Conservation (phyloP, 164 flowering plant genomes). For the Macadamia tetraphylla region DNA sequence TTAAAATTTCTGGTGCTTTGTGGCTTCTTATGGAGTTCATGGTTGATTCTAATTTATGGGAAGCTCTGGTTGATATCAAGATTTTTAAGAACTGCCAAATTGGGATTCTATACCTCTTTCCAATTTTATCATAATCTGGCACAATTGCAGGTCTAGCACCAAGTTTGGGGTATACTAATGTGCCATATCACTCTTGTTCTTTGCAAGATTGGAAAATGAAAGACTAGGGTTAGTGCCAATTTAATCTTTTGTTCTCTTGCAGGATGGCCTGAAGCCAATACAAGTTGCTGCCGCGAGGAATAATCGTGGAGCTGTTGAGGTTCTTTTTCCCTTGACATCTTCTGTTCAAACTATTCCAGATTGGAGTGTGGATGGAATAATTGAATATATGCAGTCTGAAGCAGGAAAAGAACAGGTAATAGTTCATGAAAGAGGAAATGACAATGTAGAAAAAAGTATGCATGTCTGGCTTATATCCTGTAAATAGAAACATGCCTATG, state of each 20-base stretch:
- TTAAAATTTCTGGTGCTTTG: too few species aligned
- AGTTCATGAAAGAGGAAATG: neutral
- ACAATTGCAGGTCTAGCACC: too few species aligned
- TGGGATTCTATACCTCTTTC: too few species aligned
- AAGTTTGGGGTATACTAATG: too few species aligned
- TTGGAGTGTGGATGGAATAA: constrained; percentile 84
- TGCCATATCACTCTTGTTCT: too few species aligned
- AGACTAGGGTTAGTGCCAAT: neutral
- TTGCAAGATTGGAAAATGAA: too few species aligned
- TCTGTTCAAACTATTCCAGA: constrained; percentile 34
- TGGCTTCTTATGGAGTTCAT: too few species aligned
- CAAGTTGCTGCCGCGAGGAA: constrained; percentile 84
- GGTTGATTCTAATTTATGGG: too few species aligned
- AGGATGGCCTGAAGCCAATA: constrained; percentile 87
- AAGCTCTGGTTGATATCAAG: too few species aligned
- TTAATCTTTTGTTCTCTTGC: constrained; percentile 5
- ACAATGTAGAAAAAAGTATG: neutral
- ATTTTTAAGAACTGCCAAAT: too few species aligned
- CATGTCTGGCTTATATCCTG: constrained; percentile 1
- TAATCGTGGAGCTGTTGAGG: constrained; percentile 61
- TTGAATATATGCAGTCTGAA: constrained; percentile 64
- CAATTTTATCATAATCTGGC: too few species aligned
- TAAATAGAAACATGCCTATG: neutral
- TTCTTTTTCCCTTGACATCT: constrained; percentile 68
- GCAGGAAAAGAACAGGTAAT: constrained; percentile 42